These are phyloP conservation scores for Xylariales sp. DNA, from an alignment of 2,329 filamentous ascomycete species.

Conservation along the genomic window DNA sequence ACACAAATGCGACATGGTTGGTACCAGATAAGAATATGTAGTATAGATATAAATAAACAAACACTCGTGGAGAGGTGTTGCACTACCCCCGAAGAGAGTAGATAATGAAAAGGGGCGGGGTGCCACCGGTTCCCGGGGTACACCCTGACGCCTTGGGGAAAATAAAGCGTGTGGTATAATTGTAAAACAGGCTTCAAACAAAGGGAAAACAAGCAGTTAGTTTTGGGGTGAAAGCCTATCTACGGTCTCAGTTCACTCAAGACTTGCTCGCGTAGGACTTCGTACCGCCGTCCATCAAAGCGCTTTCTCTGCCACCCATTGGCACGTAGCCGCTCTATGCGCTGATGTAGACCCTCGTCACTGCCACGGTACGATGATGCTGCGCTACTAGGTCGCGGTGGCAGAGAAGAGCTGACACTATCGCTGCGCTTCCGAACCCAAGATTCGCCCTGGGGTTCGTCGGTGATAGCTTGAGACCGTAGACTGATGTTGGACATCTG, in stretches of 20 bases:
- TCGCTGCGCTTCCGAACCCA: conserved; percentile 3
- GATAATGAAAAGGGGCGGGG: too few species aligned
- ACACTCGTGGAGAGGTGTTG: too few species aligned
- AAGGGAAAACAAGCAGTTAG: too few species aligned
- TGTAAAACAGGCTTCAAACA: too few species aligned
- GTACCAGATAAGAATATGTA: too few species aligned
- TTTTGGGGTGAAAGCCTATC: too few species aligned
- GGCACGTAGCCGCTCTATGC: conserved; percentile 51
- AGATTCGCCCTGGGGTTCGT: not conserved
- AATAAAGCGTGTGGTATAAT: too few species aligned
- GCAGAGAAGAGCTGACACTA: not conserved
- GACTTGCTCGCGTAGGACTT: conserved; percentile 45
- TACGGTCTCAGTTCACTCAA: conserved; percentile 53
- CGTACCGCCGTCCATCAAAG: conserved; percentile 50
- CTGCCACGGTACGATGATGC: conserved; percentile 11
- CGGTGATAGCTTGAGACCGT: not conserved
- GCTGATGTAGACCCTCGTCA: conserved; percentile 33
- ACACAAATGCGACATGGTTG: too few species aligned
- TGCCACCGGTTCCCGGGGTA: too few species aligned
- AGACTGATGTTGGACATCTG: not conserved
- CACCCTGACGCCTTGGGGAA: too few species aligned
- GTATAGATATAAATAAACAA: too few species aligned
- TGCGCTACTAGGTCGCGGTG: conserved; percentile 4
- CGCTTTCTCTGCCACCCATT: conserved; percentile 51
- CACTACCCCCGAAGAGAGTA: too few species aligned